Percentiles rank a stretch among this genome's conserved stretches.
These are phyloP conservation scores for Monilinia vaccinii-corymbosi DNA, from an alignment of 2,329 filamentous ascomycete genomes.

Conservation along the genomic window DNA sequence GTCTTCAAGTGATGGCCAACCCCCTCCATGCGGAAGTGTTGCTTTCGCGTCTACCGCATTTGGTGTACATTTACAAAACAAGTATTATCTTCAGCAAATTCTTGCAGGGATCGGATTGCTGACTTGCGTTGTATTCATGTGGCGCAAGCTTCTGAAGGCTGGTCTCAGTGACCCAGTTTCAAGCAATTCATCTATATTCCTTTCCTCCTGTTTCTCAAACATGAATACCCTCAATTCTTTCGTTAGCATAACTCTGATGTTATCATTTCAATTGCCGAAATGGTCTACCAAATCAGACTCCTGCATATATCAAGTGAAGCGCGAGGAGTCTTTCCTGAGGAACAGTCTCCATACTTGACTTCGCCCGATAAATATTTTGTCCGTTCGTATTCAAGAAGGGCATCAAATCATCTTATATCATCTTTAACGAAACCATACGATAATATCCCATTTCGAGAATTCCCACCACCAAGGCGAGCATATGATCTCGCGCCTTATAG, in stretches of 20 bases:
- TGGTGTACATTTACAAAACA: neutral
- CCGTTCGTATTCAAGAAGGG: conserved; percentile 6
- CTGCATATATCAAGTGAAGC: conserved; percentile 9
- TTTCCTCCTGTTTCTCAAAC: neutral
- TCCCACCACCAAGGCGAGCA: conserved; percentile 2
- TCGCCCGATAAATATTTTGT: conserved; percentile 11
- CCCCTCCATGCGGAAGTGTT: neutral
- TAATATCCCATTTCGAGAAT: neutral
- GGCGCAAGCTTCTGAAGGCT: neutral
- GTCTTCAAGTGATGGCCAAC: neutral
- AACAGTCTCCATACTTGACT: conserved; percentile 5
- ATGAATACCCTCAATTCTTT: conserved; percentile 5
- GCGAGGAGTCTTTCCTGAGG: conserved; percentile 2
- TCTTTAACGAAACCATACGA: neutral
- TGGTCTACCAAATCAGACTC: neutral
- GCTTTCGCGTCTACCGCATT: neutral
- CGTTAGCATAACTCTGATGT: neutral
- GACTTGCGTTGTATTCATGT: neutral
- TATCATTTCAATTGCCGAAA: neutral
- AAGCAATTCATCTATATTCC: neutral
- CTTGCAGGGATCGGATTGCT: neutral
- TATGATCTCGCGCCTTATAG: neutral
- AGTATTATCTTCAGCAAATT: neutral
- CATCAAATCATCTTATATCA: neutral
- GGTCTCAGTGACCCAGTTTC: neutral